Conservation (phyloP, 2,329 filamentous ascomycete genomes). For the Clonostachys byssicola region DNA sequence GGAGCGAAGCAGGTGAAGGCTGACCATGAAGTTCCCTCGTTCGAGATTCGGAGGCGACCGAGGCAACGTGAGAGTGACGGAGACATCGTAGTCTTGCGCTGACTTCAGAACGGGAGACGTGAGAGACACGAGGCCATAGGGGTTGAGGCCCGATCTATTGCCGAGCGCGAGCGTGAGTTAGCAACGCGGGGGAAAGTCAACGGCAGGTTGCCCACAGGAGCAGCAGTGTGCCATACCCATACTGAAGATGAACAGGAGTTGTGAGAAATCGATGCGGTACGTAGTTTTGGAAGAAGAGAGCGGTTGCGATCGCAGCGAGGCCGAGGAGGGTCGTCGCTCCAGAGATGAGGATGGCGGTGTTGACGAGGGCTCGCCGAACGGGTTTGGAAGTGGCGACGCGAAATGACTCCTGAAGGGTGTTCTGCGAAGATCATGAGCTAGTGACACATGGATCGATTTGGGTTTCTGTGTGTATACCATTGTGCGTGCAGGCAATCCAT, state of each 20-base stretch:
- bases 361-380: constrained; percentile 44
- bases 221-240: constrained; percentile 37
- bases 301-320: constrained; percentile 42
- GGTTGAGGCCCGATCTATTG: constrained; percentile 41
- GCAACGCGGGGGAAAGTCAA: not conserved
- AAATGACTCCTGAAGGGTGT: constrained; percentile 26
- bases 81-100: constrained; percentile 81
- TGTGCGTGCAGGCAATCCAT: no score
- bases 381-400: constrained; percentile 42
- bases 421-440: constrained; percentile 11
- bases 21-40: constrained; percentile 92
- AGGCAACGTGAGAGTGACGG: constrained; percentile 71
- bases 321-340: constrained; percentile 38
- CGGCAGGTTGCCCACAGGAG: not conserved
- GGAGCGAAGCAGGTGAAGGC: constrained; percentile 62
- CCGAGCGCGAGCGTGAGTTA: constrained; percentile 6
- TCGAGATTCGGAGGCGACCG: constrained; percentile 71
- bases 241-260: constrained; percentile 51
- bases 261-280: constrained; percentile 50
- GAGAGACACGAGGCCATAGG: constrained; percentile 46
- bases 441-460: no score
- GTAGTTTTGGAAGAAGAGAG: constrained; percentile 51
- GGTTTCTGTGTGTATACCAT: no score
- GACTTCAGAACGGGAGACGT: constrained; percentile 52
- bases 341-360: constrained; percentile 36